Conservation (phyloP, 805 yeast genomes). For the Candida chauliodis region DNA sequence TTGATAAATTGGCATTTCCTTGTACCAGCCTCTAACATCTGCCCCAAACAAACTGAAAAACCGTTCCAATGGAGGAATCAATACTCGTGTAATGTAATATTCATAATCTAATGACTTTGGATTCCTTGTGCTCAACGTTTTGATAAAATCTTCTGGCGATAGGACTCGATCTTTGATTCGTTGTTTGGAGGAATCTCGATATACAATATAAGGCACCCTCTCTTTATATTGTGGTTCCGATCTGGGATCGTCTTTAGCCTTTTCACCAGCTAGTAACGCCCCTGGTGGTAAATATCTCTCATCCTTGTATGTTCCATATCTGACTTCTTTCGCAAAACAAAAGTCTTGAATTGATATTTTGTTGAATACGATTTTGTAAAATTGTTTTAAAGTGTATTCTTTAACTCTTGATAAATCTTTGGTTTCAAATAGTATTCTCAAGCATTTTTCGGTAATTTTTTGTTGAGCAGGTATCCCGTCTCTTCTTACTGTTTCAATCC, state of each 20-base stretch:
- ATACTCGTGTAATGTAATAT: conserved; percentile 78
- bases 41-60: conserved; percentile 81
- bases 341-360: conserved; percentile 74
- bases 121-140: conserved; percentile 22
- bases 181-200: conserved; percentile 51
- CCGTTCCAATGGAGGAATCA: conserved; percentile 88
- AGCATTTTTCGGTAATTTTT: conserved; percentile 67
- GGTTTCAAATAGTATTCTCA: conserved; percentile 69
- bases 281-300: conserved; percentile 83
- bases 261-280: conserved; percentile 71
- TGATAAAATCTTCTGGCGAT: conserved; percentile 71
- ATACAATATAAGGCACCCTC: conserved; percentile 82
- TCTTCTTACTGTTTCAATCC: conserved; percentile 89
- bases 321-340: conserved; percentile 88
- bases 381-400: conserved; percentile 59
- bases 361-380: conserved; percentile 60
- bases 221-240: conserved; percentile 86
- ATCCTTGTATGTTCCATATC: conserved; percentile 76
- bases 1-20: conserved; percentile 50
- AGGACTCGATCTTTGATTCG: conserved; percentile 74
- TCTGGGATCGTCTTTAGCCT: conserved; percentile 60
- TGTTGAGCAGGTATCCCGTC: conserved; percentile 95
- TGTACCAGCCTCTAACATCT: conserved; percentile 72
- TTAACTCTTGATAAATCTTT: conserved; percentile 70
- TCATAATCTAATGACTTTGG: conserved; percentile 65